Percentiles rank a stretch among this genome's conserved stretches.
phyloP scores from a whole-genome alignment of 2,329 filamentous ascomycete genomes.

The Cercospora zeae-maydis region DNA sequence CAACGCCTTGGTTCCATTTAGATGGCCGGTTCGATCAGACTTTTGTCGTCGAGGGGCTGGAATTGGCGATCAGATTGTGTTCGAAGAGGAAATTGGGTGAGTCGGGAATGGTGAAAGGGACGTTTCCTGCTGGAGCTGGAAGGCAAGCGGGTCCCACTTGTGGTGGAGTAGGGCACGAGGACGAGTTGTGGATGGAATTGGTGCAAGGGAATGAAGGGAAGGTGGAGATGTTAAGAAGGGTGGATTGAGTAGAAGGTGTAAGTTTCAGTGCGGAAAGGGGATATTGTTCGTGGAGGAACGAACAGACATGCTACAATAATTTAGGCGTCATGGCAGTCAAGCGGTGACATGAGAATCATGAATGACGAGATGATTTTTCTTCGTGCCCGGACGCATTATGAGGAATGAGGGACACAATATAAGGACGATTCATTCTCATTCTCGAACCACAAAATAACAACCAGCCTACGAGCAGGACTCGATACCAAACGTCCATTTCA shows the following conservation, averaged over 20 bases:
- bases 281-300: background rate
- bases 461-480: too few relatives aligned
- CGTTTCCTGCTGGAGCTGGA: background rate
- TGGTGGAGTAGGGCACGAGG: background rate
- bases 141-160: background rate
- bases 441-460: too few relatives aligned
- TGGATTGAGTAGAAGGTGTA: background rate
- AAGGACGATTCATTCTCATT: too few relatives aligned
- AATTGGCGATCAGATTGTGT: conserved; percentile 16
- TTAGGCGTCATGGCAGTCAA: too few relatives aligned
- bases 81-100: background rate
- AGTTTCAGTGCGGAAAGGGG: background rate
- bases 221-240: background rate
- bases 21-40: conserved; percentile 4
- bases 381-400: too few relatives aligned
- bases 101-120: background rate
- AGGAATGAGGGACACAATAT: too few relatives aligned
- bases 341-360: too few relatives aligned
- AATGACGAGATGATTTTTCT: too few relatives aligned
- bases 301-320: too few relatives aligned
- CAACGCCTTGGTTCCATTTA: background rate
- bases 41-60: conserved; percentile 16
- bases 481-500: too few relatives aligned
- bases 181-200: conserved; percentile 10
- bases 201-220: conserved; percentile 4